These are phyloP conservation scores for Xylariaceae sp. DNA, from an alignment of 2,329 filamentous ascomycete genomes.

Conservation along the genomic window DNA sequence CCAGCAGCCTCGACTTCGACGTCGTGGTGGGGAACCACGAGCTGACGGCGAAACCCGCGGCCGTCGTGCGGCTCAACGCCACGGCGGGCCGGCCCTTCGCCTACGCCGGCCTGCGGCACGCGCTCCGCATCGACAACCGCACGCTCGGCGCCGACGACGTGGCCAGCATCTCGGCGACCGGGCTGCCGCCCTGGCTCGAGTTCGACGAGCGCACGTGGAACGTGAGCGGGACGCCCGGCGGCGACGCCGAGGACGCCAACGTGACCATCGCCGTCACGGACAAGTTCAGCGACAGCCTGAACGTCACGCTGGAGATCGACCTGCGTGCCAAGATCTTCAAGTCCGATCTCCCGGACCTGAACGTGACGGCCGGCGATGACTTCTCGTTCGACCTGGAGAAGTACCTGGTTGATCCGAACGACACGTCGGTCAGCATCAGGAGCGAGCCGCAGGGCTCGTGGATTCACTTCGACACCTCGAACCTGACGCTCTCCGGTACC, in stretches of 20 bases:
- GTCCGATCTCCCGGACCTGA: conserved; percentile 20
- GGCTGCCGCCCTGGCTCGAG: conserved; percentile 60
- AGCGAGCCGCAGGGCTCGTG: conserved; percentile 20
- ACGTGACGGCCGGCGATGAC: conserved; percentile 18
- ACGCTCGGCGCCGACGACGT: conserved; percentile 43
- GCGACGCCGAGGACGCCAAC: conserved; percentile 50
- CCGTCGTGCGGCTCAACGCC: conserved; percentile 49
- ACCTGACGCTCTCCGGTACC: conserved; percentile 18
- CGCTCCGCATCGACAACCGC: conserved; percentile 52
- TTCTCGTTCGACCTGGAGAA: conserved; percentile 24
- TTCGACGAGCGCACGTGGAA: conserved; percentile 56
- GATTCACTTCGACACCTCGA: conserved; percentile 23
- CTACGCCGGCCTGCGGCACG: conserved; percentile 43
- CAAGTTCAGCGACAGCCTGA: conserved; percentile 50
- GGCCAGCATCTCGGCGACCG: conserved; percentile 37
- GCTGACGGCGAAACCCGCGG: conserved; percentile 55
- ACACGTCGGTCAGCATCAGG: conserved; percentile 17
- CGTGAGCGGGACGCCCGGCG: conserved; percentile 57
- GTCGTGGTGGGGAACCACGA: conserved; percentile 66
- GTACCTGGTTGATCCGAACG: conserved; percentile 18
- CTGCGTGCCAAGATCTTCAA: conserved; percentile 19
- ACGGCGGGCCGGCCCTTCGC: conserved; percentile 43
- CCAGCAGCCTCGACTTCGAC: conserved; percentile 57
- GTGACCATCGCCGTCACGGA: conserved; percentile 55
- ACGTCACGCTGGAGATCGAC: conserved; percentile 39